Evolutionary conservation across 1,284 basidiomycete genomes (phyloP).

Genomic region (Boletus chippewaensis): DNA sequence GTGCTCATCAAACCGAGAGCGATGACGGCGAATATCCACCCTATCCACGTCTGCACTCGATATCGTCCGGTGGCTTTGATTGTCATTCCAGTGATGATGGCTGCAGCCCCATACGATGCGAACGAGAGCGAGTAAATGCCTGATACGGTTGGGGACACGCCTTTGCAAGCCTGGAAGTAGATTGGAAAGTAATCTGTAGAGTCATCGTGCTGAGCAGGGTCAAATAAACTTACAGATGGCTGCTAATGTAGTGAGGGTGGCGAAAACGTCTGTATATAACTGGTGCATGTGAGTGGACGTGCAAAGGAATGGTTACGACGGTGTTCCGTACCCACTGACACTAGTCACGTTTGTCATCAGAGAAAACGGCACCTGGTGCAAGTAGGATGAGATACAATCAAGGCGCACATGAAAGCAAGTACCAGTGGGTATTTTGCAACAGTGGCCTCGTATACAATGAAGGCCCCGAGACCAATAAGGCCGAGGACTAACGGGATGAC

Average conservation of each 20-base stretch:
- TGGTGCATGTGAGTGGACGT: not conserved
- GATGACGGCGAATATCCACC: not conserved
- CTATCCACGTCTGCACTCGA: conserved; percentile 8
- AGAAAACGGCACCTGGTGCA: conserved; percentile 9
- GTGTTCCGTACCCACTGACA: conserved; percentile 12
- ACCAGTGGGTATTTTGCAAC: conserved; percentile 9
- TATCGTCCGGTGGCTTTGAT: conserved; percentile 4
- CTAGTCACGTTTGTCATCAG: conserved; percentile 12
- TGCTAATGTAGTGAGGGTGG: not conserved
- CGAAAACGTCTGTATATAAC: conserved; percentile 12
- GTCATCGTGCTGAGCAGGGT: too few relatives aligned
- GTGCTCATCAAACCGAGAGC: conserved; percentile 8
- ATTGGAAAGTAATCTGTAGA: conserved; percentile 10
- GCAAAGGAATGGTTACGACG: not conserved
- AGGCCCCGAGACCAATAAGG: conserved; percentile 6
- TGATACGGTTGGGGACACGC: conserved; percentile 4
- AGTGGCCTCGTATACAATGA: conserved; percentile 8
- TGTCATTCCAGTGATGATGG: not conserved
- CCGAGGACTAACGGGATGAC: conserved; percentile 14
- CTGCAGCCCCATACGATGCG: not conserved
- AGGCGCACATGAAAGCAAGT: not conserved
- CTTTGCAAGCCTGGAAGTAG: conserved; percentile 13
- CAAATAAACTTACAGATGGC: conserved; percentile 1
- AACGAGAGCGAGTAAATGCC: conserved; percentile 8
- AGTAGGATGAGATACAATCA: not conserved